Base-by-base conservation (phyloP, 2,329 filamentous ascomycete species). In the Aspergillus jensenii region DNA sequence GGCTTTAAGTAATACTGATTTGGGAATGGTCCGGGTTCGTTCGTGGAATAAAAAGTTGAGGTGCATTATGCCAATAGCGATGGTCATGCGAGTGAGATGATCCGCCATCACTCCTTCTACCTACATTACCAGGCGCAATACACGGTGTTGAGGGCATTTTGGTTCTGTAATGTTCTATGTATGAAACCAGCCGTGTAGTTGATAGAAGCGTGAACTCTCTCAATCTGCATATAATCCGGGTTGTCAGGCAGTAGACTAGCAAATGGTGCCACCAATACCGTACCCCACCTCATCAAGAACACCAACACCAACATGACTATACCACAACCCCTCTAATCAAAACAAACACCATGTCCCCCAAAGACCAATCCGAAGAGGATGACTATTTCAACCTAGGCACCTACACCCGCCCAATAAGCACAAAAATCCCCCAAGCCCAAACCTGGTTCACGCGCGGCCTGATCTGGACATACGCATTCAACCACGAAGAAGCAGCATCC, bases 381-480 rank as follows among this genome's bases (percentile, higher is more conserved):
- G 56, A 50, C 6, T 58, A 74, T 55, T 74, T 69, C 55, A 57
- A 74, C 56, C 65, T 74, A 9, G 71, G 71, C 11, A 61, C 63
- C 4, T 73, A 64, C 46, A 74, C 75, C 59, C 79, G 72, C 39
- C 55, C 60, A 15, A 58, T 73, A 43, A 72, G 51, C 51, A 71
- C 71, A 11, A 52, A 43, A n/a, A 66, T 49, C 54, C 17, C 35
- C 6, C 57, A 68, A 14, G 69, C 72, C 9, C 71, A 75, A 57
- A 61, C 47, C 17, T 75, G 72, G 72, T 74, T 75, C 56, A 58
- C 70, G 40, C 69, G 72, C 17, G 72, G 71, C 8, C 63, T 75
- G 4, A 60, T 68, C 43, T 75, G 72, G 72, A 69, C 66, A 9
- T 75, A 73, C 56, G 66, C 61, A 21, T 78, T 77, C 67, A 76